These are phyloP conservation scores for Diaporthe velutina DNA, from an alignment of 2,329 filamentous ascomycete genomes.

Conservation along the genomic window DNA sequence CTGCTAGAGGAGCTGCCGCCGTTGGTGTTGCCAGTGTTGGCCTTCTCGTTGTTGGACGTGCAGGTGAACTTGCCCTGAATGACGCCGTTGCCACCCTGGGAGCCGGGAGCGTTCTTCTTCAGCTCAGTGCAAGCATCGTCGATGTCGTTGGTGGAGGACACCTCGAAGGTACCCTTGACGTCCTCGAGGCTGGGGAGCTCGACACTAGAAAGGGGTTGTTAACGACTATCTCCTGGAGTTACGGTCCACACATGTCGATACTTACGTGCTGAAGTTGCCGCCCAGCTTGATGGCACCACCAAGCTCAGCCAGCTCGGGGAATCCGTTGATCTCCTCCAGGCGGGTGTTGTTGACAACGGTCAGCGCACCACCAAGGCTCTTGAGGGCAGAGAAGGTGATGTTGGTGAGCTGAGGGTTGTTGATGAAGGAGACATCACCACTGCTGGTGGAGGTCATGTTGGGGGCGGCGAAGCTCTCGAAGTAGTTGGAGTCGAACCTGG, in stretches of 20 bases:
- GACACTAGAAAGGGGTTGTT: constrained; percentile 67
- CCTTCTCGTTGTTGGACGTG: constrained; percentile 63
- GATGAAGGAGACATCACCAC: constrained; percentile 72
- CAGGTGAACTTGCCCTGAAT: constrained; percentile 65
- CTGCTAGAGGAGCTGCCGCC: constrained; percentile 48
- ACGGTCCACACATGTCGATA: constrained; percentile 42
- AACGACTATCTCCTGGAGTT: constrained; percentile 41
- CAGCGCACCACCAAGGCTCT: constrained; percentile 81
- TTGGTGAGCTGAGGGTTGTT: constrained; percentile 76
- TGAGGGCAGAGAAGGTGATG: constrained; percentile 79
- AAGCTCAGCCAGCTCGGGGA: constrained; percentile 77
- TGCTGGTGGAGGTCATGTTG: constrained; percentile 77
- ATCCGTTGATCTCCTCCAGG: constrained; percentile 73
- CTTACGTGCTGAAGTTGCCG: constrained; percentile 87
- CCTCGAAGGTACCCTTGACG: constrained; percentile 79
- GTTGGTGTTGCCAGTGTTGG: constrained; percentile 62
- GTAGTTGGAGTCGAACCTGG: constrained; percentile 87
- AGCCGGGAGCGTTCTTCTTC: constrained; percentile 56
- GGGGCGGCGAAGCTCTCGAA: constrained; percentile 72
- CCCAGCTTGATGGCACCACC: constrained; percentile 86
- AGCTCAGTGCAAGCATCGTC: constrained; percentile 66
- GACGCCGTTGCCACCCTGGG: constrained; percentile 54
- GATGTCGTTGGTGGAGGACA: constrained; percentile 76
- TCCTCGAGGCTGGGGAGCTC: constrained; percentile 74
- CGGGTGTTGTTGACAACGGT: constrained; percentile 91